Base-by-base conservation (phyloP, 1,284 basidiomycete genomes). In the Mrakiaceae sp. region DNA sequence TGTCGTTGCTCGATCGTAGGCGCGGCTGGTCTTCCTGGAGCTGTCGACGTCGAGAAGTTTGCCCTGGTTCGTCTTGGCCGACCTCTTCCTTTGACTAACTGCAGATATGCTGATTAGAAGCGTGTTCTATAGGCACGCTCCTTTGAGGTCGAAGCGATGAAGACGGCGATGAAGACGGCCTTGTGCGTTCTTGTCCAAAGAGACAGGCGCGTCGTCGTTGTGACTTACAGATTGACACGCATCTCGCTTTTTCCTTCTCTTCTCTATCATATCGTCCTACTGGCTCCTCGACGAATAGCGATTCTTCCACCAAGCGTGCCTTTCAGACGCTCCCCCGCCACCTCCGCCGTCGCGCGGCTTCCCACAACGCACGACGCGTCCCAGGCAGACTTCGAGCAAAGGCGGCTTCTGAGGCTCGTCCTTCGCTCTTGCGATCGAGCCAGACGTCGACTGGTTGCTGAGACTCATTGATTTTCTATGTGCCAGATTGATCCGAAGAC, bases 281-380 rank as follows among this genome's bases (percentile, higher is more conserved):
- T 27, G 27, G 27, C 27, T 27, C 27, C 27, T 27, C 27, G 27
- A 27, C 27, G 27, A 27, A 27, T 27, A 75, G 75, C 16, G 70
- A 72, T 12, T 83, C 81, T 67, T 83, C 85, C 40, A 88, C 85
- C 0, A 84, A 88, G 67, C 81, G 93, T 64, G 89, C 86, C 1
- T 97, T 93, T 84, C 93, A 97, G 75, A 84, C 87, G 12, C 80
- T 96, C 8, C 93, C 93, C 9, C 81, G 93, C 39, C 89, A 93
- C 73, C 79, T 97, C 11, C 82, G 93, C 40, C 82, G 93, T 46
- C 81, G 93, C 70, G 92, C 93, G 9, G 93, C 93, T 1, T 93
- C 90, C 70, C 93, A 96, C 74, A 87, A 96, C 75, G 85, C 90
- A 16, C 83, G 90, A 5, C 83, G 91, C 12, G 89, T 97, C n/a